phyloP scores from a whole-genome alignment of 257 asterid species.

The Solanum infundibuliforme region DNA sequence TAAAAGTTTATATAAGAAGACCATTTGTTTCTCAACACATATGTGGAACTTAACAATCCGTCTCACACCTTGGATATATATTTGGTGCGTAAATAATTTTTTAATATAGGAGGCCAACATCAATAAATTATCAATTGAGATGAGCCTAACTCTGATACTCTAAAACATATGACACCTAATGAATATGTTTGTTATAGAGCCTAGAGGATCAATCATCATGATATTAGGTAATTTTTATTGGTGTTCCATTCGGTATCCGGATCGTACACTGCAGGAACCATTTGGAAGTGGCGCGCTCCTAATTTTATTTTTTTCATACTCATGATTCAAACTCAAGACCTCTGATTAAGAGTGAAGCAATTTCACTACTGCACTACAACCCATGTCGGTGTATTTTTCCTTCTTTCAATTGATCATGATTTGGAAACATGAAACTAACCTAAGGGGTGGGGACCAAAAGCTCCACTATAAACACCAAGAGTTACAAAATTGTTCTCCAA shows the following conservation, averaged over 20 bases:
- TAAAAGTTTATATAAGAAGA: neutral
- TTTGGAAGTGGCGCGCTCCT: too few relatives aligned
- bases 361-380: too few relatives aligned
- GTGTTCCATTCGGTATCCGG: too few relatives aligned
- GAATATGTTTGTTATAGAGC: neutral
- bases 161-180: neutral
- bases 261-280: too few relatives aligned
- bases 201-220: neutral
- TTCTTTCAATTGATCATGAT: neutral
- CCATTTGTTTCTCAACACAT: neutral
- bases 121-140: neutral
- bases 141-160: fast-evolving
- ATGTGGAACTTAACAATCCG: neutral
- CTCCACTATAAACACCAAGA: too few relatives aligned
- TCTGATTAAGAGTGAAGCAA: too few relatives aligned
- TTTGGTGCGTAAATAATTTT: neutral
- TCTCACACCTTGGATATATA: too few relatives aligned
- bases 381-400: neutral
- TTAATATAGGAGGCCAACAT: neutral
- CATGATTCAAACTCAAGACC: fast-evolving
- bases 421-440: neutral
- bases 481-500: too few relatives aligned
- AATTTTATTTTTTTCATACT: too few relatives aligned
- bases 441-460: too few relatives aligned
- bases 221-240: neutral